Base-by-base conservation (phyloP, 1,139 yeast species). In the Debaryomyces singareniensis region DNA sequence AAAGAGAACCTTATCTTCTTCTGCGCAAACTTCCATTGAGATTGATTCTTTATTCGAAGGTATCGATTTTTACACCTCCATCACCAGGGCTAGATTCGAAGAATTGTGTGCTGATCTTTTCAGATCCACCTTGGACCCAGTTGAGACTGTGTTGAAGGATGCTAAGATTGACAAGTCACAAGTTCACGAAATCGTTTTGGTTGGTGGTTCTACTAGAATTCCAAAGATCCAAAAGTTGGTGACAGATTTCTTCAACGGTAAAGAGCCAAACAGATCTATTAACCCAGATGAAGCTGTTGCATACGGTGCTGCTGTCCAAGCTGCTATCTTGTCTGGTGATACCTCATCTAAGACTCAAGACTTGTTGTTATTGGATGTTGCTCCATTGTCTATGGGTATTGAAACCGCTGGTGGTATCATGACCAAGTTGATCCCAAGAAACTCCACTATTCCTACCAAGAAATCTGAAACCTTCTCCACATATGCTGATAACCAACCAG, bases 151-250 rank as follows among this genome's bases (percentile, higher is more conserved):
- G 53, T 78, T 89, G 68, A 84, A 83, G 72, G 97, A 89, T 64
- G 80, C 96, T 53, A 84, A 85, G 76, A 73, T 86, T 53, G 75
- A 83, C 67, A 89, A 87, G 80, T 68, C 89, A 39, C 73, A 74
- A 50, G 91, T 89, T 51, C 80, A 89, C 63, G 96, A 89, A 72
- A 86, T 89, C 64, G 97, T 89, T 60, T 76, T 89, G 49, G 97
- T 89, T 53, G 97, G 97, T 80, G 97, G 97, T 77, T 89, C 97
- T 47, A 89, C 97, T 66, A 87, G 97, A 83, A 89, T 89, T 74
- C 97, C 97, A 75, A 86, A 86, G 78, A 85, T 89, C 61, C 96
- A 89, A 75, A 86, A 89, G 71, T 78, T 89, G 59, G 85, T 89
- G 51, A 85, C 95, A 48, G 96, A 89, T 72, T 89, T 78, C 89